Evolutionary conservation across 192 early-diverging fungal genomes (phyloP).

Genomic region (Rhizophagus clarus): DNA sequence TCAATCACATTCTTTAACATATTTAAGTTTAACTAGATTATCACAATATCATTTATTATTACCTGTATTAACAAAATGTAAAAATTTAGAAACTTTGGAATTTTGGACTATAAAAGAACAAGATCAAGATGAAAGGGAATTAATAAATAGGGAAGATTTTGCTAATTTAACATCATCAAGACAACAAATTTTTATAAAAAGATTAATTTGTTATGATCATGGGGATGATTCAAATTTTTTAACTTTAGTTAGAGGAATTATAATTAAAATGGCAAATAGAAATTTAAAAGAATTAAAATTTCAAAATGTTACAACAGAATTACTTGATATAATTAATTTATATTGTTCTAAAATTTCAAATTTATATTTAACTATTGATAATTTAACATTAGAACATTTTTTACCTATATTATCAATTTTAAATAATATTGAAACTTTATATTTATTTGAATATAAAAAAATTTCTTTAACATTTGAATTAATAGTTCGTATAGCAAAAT

Average conservation of each 20-base stretch:
- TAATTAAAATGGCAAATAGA: constrained; percentile 1
- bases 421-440: background rate
- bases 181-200: constrained; percentile 5
- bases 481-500: background rate
- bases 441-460: background rate
- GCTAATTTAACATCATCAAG: background rate
- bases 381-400: background rate
- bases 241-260: background rate
- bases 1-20: constrained; percentile 6
- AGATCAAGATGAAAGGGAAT: background rate
- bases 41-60: constrained; percentile 13
- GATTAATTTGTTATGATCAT: background rate
- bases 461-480: background rate
- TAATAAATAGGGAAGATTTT: background rate
- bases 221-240: background rate
- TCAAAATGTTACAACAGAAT: background rate
- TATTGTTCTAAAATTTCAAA: background rate
- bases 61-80: background rate
- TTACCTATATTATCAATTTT: constrained; percentile 1
- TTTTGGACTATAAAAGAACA: background rate
- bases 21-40: background rate
- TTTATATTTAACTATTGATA: background rate
- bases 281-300: constrained; percentile 10
- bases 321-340: background rate
- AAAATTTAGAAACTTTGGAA: constrained; percentile 7